These are phyloP conservation scores for Irpex sp. DNA, from an alignment of 1,284 basidiomycete species.

Conservation along the genomic window DNA sequence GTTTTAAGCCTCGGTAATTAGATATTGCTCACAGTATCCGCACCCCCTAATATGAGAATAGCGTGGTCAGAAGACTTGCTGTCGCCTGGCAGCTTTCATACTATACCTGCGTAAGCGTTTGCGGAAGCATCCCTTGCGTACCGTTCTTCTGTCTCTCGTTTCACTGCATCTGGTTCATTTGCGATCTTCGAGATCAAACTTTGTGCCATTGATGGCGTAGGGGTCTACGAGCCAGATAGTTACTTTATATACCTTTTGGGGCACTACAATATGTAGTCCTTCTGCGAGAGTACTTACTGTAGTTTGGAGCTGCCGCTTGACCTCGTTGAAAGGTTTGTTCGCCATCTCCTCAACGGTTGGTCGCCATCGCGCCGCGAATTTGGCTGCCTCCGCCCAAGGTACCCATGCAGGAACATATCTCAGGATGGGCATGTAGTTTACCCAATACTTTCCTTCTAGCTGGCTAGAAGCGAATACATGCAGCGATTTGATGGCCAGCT, in stretches of 20 bases:
- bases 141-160: not conserved
- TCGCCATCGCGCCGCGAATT: not conserved
- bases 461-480: not conserved
- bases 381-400: not conserved
- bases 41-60: not conserved
- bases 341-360: not conserved
- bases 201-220: not conserved
- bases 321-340: slow-evolving; percentile 4
- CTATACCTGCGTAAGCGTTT: not conserved
- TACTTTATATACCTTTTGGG: too few species aligned
- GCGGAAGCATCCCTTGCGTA: not conserved
- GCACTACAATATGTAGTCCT: too few species aligned
- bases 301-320: not conserved
- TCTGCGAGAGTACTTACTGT: not conserved
- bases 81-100: not conserved
- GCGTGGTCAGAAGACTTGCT: not conserved
- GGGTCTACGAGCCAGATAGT: not conserved
- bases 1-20: too few species aligned
- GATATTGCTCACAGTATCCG: not conserved
- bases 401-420: slow-evolving; percentile 4
- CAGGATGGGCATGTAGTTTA: not conserved
- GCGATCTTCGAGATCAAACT: not conserved
- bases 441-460: not conserved
- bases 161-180: not conserved
- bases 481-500: slow-evolving; percentile 15